Conservation (phyloP, 106 monocot genomes). For the Dactylorhiza incarnata region DNA sequence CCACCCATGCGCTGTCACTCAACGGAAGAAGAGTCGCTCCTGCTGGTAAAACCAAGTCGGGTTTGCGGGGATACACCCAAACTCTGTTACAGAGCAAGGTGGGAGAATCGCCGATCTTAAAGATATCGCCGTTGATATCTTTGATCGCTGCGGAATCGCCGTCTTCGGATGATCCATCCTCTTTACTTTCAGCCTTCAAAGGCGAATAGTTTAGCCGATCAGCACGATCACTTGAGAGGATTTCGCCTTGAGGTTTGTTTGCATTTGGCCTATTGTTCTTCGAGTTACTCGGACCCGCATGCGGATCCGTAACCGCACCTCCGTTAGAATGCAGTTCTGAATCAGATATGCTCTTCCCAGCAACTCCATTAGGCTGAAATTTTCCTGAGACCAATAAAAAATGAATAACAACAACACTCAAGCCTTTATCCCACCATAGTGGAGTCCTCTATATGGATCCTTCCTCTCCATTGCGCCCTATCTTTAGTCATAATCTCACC, state of each 20-base stretch:
- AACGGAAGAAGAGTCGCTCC: slow-evolving; percentile 47
- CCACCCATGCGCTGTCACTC: slow-evolving; percentile 68
- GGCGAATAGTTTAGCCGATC: neutral
- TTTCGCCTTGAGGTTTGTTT: neutral
- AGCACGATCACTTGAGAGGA: neutral
- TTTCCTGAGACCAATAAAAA: no score
- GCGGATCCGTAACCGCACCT: neutral
- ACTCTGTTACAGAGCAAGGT: slow-evolving; percentile 34
- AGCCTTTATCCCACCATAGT: no score
- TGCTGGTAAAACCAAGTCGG: slow-evolving; percentile 34
- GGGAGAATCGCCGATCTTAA: neutral
- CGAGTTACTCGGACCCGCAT: neutral
- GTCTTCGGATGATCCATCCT: neutral
- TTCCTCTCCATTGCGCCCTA: no score
- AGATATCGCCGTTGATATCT: neutral
- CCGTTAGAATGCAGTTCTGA: neutral
- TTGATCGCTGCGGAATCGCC: neutral
- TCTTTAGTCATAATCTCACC: no score
- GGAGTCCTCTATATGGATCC: no score
- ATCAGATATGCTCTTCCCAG: neutral
- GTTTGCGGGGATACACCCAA: slow-evolving; percentile 35
- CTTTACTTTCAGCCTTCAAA: neutral
- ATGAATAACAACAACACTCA: no score
- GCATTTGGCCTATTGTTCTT: neutral
- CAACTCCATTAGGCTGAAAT: no score